A percentile compares a stretch with the other conserved stretches of the same genome.
These are phyloP conservation scores for Yarrowia sp. DNA, from an alignment of 805 yeast genomes.

Conservation along the genomic window DNA sequence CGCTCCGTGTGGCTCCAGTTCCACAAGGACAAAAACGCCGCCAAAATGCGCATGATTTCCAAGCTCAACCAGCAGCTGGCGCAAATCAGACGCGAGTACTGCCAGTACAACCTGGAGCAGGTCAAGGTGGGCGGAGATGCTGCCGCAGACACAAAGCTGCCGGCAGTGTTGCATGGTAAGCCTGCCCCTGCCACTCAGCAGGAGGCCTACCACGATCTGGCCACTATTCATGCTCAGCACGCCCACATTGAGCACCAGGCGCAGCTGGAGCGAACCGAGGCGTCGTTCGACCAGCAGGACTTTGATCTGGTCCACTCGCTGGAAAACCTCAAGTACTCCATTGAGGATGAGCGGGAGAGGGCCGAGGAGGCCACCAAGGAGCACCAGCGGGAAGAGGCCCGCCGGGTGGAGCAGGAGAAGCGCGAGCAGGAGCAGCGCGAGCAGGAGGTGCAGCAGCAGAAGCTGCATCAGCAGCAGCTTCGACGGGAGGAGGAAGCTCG, in stretches of 20 bases:
- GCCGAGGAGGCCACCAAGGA: constrained; percentile 10
- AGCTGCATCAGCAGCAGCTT: constrained; percentile 2
- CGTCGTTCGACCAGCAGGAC: constrained; percentile 20
- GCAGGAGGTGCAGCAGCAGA: constrained; percentile 48
- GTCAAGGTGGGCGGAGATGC: constrained; percentile 43
- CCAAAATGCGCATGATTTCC: constrained; percentile 33
- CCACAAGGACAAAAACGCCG: constrained; percentile 33
- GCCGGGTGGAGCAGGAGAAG: constrained; percentile 75
- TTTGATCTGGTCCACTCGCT: constrained; percentile 23
- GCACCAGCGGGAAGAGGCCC: constrained; percentile 80
- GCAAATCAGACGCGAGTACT: constrained; percentile 34
- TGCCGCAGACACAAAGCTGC: background rate
- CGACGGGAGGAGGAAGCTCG: constrained; percentile 2
- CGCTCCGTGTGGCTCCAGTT: constrained; percentile 38
- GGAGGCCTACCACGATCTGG: constrained; percentile 15
- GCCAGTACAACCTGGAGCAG: constrained; percentile 30
- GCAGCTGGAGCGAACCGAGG: constrained; percentile 25
- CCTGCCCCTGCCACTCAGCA: constrained; percentile 12
- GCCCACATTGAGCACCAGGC: constrained; percentile 25
- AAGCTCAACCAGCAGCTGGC: constrained; percentile 32
- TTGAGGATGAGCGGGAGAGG: constrained; percentile 24
- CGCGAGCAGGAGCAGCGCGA: constrained; percentile 83
- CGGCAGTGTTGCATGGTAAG: background rate
- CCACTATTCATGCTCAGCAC: constrained; percentile 17
- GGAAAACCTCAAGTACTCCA: constrained; percentile 20